phyloP scores from a whole-genome alignment of 192 early-diverging fungal genomes.

The Polychytrium aggregatum region DNA sequence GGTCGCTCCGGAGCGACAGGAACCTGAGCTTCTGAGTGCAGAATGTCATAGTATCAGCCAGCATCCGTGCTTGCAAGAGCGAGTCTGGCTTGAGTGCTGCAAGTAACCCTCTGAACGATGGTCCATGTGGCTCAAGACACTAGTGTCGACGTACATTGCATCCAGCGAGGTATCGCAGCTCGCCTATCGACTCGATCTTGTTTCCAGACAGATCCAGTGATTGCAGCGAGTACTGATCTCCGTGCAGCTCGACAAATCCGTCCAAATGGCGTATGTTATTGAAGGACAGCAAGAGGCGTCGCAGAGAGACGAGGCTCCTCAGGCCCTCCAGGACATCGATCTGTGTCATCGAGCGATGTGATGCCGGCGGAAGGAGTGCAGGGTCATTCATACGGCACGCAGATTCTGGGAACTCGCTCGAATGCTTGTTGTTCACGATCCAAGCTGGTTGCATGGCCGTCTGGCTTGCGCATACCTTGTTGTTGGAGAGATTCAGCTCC shows the following conservation, averaged over 20 bases:
- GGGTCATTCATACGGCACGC: background rate
- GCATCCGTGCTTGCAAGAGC: background rate
- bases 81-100: no score
- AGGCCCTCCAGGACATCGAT: slow-evolving; percentile 17
- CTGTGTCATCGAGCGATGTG: slow-evolving; percentile 2
- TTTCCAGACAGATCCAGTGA: slow-evolving; percentile 34
- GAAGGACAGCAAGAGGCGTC: slow-evolving; percentile 28
- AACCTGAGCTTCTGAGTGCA: slow-evolving; percentile 9
- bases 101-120: background rate
- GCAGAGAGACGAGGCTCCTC: slow-evolving; percentile 7
- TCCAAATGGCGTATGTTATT: slow-evolving; percentile 24
- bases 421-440: no score
- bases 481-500: slow-evolving; percentile 30
- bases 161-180: slow-evolving; percentile 18
- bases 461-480: slow-evolving; percentile 21
- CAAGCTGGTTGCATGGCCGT: no score
- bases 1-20: slow-evolving; percentile 9
- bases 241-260: slow-evolving; percentile 18
- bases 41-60: background rate
- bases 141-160: slow-evolving; percentile 6
- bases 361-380: background rate
- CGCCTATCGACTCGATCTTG: slow-evolving; percentile 10
- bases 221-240: slow-evolving; percentile 13
- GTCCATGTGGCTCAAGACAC: background rate
- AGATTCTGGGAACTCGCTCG: no score